Evolutionary conservation across 1,139 yeast genomes (phyloP).

Genomic region (Lodderomyces beijingensis): DNA sequence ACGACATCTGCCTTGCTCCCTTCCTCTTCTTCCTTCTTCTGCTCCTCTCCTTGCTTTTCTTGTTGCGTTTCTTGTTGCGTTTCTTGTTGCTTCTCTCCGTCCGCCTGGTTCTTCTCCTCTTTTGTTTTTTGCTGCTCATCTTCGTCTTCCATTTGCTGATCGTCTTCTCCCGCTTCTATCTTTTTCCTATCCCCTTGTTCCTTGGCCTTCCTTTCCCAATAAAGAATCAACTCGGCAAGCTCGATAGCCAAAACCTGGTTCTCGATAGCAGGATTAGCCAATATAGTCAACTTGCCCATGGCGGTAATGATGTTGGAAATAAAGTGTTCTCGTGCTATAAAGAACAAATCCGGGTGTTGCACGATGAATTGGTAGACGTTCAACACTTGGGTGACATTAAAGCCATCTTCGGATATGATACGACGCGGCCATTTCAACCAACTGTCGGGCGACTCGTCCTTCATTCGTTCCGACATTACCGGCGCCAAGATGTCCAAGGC

Average conservation of each 20-base stretch:
- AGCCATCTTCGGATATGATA: slow-evolving; percentile 86
- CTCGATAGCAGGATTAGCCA: slow-evolving; percentile 76
- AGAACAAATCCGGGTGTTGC: slow-evolving; percentile 80
- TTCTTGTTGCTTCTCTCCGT: slow-evolving; percentile 4
- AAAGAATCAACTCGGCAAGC: slow-evolving; percentile 74
- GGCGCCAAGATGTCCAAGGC: slow-evolving; percentile 90
- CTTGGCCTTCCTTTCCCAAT: slow-evolving; percentile 70
- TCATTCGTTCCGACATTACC: slow-evolving; percentile 70
- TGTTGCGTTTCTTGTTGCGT: slow-evolving; percentile 17
- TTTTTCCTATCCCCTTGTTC: slow-evolving; percentile 10
- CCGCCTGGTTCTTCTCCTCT: background rate
- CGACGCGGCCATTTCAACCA: slow-evolving; percentile 98
- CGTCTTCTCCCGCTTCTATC: slow-evolving; percentile 14
- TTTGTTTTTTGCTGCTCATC: slow-evolving; percentile 16
- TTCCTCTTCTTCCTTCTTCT: slow-evolving; percentile 6
- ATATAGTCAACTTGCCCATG: slow-evolving; percentile 84
- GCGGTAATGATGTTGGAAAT: slow-evolving; percentile 89
- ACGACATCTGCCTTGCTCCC: background rate
- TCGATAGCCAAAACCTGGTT: slow-evolving; percentile 86
- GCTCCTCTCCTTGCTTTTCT: slow-evolving; percentile 5
- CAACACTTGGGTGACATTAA: slow-evolving; percentile 74
- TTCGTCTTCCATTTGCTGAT: slow-evolving; percentile 11
- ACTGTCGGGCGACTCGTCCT: slow-evolving; percentile 53
- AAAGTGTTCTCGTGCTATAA: slow-evolving; percentile 82
- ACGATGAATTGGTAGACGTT: slow-evolving; percentile 89